Evolutionary conservation across 2,329 filamentous ascomycete genomes (phyloP).

Genomic region (Epichloe coenophiala): DNA sequence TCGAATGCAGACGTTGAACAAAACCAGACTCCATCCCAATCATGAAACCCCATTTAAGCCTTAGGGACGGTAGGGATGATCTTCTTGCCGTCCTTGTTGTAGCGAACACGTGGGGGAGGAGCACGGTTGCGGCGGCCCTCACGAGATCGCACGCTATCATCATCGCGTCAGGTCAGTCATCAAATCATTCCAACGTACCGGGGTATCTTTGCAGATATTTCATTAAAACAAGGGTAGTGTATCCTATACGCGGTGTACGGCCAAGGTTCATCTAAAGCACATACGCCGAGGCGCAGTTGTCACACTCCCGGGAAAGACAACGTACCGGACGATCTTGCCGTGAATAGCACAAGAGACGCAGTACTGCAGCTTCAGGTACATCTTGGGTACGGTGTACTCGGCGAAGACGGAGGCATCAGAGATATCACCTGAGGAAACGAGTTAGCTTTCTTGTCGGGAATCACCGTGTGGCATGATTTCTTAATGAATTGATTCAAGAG

Average conservation of each 20-base stretch:
- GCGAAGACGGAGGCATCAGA: slow-evolving; percentile 98
- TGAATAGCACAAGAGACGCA: slow-evolving; percentile 99
- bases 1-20: slow-evolving; percentile 23
- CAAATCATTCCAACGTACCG: slow-evolving; percentile 16
- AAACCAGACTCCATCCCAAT: slow-evolving; percentile 25
- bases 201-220: not conserved
- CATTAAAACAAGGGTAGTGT: slow-evolving; percentile 14
- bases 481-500: slow-evolving; percentile 3
- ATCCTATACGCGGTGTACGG: slow-evolving; percentile 26
- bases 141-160: slow-evolving; percentile 81
- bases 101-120: slow-evolving; percentile 94
- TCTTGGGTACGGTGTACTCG: slow-evolving; percentile 99
- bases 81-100: slow-evolving; percentile 99
- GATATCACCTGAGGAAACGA: slow-evolving; percentile 72
- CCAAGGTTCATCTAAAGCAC: slow-evolving; percentile 49
- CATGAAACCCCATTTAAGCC: slow-evolving; percentile 21
- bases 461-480: no score
- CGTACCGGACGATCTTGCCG: slow-evolving; percentile 99
- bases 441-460: not conserved
- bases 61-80: slow-evolving; percentile 58
- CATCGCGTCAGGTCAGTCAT: slow-evolving; percentile 8
- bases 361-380: slow-evolving; percentile 99
- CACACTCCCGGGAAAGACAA: slow-evolving; percentile 42
- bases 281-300: slow-evolving; percentile 41
- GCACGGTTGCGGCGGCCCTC: slow-evolving; percentile 98